Percentiles rank a stretch among this genome's conserved stretches.
Evolutionary conservation across 441 rosid genomes (phyloP).

Genomic region (Euphorbia celastroides): DNA sequence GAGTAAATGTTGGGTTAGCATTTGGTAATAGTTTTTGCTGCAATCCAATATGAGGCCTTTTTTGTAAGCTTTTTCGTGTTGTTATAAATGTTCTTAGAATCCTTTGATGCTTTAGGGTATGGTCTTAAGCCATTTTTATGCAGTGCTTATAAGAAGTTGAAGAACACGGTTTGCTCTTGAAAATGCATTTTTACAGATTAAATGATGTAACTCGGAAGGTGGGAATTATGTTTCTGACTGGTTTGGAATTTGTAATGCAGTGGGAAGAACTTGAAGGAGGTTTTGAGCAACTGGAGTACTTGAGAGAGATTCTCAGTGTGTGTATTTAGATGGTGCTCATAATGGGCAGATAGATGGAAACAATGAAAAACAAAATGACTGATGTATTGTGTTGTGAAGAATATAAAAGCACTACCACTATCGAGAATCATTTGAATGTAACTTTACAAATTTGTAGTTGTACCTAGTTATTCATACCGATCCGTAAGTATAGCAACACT

Average conservation of each 20-base stretch:
- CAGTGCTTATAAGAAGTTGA: background rate
- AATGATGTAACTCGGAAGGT: background rate
- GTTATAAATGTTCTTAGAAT: background rate
- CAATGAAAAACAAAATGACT: background rate
- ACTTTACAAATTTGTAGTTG: background rate
- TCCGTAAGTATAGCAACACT: background rate
- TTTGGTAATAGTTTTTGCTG: background rate
- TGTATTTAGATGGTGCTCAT: conserved; percentile 30
- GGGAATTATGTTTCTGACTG: background rate
- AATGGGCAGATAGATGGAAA: background rate
- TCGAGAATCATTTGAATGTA: background rate
- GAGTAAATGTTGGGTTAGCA: background rate
- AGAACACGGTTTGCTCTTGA: background rate
- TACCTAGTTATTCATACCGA: background rate
- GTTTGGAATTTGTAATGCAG: conserved; percentile 25
- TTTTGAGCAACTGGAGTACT: conserved; percentile 65
- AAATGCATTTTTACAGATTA: background rate
- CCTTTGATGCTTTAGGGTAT: background rate
- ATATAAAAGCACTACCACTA: background rate
- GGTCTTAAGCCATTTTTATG: background rate
- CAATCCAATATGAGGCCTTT: background rate
- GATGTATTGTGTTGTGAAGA: conserved; percentile 2
- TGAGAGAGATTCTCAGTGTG: conserved; percentile 59
- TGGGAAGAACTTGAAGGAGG: conserved; percentile 88
- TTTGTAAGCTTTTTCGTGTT: background rate